Conservation (phyloP, 495 filamentous ascomycete species). For the Amniculicola lignicola region DNA sequence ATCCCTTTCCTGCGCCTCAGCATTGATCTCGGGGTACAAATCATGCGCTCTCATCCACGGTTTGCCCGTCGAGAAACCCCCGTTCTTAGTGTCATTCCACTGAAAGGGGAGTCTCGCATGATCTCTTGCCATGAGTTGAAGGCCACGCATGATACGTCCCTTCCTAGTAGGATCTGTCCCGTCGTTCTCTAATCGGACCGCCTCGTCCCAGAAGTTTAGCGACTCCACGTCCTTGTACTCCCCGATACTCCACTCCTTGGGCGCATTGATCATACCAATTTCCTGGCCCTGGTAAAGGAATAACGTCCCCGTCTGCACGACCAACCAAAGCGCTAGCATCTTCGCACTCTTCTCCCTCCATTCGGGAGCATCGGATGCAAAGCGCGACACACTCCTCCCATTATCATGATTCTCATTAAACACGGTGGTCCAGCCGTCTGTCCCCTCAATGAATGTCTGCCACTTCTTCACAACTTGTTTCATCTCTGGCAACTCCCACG, state of each 20-base stretch:
- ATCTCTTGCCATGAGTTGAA: constrained; percentile 60
- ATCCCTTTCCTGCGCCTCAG: constrained; percentile 48
- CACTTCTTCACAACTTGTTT: constrained; percentile 26
- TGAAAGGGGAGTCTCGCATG: constrained; percentile 62
- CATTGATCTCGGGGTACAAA: constrained; percentile 51
- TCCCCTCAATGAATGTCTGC: constrained; percentile 31
- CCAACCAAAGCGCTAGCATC: constrained; percentile 34
- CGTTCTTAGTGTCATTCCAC: constrained; percentile 54
- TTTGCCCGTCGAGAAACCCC: constrained; percentile 54
- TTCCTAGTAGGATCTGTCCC: constrained; percentile 41
- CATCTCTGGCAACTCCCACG: constrained; percentile 23
- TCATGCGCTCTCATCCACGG: constrained; percentile 65
- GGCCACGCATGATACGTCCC: constrained; percentile 58
- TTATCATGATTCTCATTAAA: constrained; percentile 40
- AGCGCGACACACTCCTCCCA: constrained; percentile 35
- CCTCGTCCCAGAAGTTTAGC: constrained; percentile 29
- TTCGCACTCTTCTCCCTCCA: constrained; percentile 34
- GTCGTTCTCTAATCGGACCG: constrained; percentile 3
- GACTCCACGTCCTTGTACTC: constrained; percentile 40
- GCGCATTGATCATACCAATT: constrained; percentile 40
- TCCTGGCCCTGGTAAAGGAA: constrained; percentile 45
- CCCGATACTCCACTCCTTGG: constrained; percentile 35
- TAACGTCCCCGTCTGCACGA: constrained; percentile 35
- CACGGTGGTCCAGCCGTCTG: constrained; percentile 36
- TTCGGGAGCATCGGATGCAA: constrained; percentile 27